Base-by-base conservation (phyloP, 768 basidiomycete genomes). In the Rhizopogon sp. region DNA sequence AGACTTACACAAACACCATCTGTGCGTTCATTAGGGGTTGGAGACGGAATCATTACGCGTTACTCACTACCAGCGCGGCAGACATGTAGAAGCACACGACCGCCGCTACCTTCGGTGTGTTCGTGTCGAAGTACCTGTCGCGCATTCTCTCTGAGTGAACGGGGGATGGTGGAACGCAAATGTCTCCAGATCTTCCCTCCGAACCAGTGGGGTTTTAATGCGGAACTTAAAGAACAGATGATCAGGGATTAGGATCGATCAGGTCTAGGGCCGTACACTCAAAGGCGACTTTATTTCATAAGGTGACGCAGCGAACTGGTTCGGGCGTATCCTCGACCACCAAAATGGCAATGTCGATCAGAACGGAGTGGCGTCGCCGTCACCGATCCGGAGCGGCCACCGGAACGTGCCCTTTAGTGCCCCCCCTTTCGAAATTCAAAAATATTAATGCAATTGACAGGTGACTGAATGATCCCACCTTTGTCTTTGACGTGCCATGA, bases 31-130 rank as follows among this genome's bases (percentile, higher is more conserved):
- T 43, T 44, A 54, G 31, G 41, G 33, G 43, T 35, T n/a, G 39
- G 39, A 52, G 56, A 53, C 39, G 43, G 22, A 41, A 31, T 25
- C 39, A 37, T 39, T 40, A 43, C 29, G 47, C 1, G 22, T 2
- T 37, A 77, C 87, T 68, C 64, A 89, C 87, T 40, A 89, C 80
- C 8, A 91, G 73, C 3, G 88, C 88, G 3, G 88, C 79, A 20
- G 70, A 68, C 88, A 91, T 90, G 74, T 90, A 91, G 70, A 91
- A 91, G 6, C 76, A 59, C 58, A 90, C 87, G 25, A 91, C 88
- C n/a, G 69, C 80, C 14, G 84, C 82, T 44, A 90, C 83, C 66
- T 84, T 75, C 54, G 79, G 57, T 37, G 69, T 70, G 52, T 74
- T 72, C 10, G 71, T 35, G 45, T 50, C 60, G 58, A 70, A 65